Percentiles rank a stretch among this genome's conserved stretches.
phyloP scores from a whole-genome alignment of 192 early-diverging fungal species.

The Coemansia biformis region DNA sequence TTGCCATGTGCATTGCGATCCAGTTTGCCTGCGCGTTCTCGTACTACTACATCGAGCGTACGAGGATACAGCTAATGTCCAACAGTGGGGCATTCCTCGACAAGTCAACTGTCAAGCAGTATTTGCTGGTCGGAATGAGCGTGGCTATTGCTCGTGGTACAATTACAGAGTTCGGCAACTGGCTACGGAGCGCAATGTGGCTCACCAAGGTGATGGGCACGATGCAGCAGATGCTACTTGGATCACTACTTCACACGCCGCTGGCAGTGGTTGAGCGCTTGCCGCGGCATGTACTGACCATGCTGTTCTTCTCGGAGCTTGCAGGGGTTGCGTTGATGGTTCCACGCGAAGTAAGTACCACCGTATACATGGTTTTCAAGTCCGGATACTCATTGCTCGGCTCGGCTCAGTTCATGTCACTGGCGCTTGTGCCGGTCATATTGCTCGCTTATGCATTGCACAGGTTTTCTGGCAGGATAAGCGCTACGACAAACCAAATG shows the following conservation, averaged over 20 bases:
- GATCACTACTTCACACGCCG: conserved; percentile 1
- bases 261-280: conserved; percentile 17
- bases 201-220: background rate
- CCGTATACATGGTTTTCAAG: background rate
- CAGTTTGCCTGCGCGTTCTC: conserved; percentile 8
- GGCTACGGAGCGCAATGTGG: conserved; percentile 10
- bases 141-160: conserved; percentile 1
- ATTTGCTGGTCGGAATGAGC: conserved; percentile 1
- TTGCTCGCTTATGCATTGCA: conserved; percentile 1
- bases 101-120: background rate
- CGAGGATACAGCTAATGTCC: conserved; percentile 8
- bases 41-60: conserved; percentile 10
- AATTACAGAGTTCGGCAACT: background rate
- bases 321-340: background rate
- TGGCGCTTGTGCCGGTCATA: background rate
- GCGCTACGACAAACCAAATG: background rate
- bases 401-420: conserved; percentile 1
- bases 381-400: conserved; percentile 9
- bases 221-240: conserved; percentile 4
- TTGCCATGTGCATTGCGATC: conserved; percentile 2
- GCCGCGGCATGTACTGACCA: conserved; percentile 3
- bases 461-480: background rate
- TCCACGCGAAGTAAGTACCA: background rate
- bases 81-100: background rate
- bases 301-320: conserved; percentile 2